These are phyloP conservation scores for Babesia microti DNA, from an alignment of 169 alveolate species.

Conservation along the genomic window DNA sequence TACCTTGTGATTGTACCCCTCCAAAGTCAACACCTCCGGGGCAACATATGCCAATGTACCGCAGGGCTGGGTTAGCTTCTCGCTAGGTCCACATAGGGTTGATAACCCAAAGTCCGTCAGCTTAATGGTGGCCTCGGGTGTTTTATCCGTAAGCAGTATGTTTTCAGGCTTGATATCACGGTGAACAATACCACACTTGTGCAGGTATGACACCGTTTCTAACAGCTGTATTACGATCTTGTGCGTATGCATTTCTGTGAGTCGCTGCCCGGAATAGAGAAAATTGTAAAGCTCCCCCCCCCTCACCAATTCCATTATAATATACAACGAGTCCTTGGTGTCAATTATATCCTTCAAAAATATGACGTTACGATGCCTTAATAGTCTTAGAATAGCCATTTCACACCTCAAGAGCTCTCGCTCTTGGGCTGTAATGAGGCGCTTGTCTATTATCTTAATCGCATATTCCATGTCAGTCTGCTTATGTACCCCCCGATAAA, in stretches of 20 bases:
- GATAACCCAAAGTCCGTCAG: constrained; percentile 90
- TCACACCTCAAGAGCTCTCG: constrained; percentile 72
- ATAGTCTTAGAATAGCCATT: constrained; percentile 67
- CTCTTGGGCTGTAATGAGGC: constrained; percentile 60
- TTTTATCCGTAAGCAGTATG: constrained; percentile 78
- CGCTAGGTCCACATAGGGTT: constrained; percentile 75
- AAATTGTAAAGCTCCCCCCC: constrained; percentile 79
- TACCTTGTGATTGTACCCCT: constrained; percentile 76
- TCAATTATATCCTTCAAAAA: constrained; percentile 72
- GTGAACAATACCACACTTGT: constrained; percentile 86
- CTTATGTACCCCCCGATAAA: constrained; percentile 63
- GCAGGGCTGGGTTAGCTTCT: constrained; percentile 75
- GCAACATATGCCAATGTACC: constrained; percentile 85
- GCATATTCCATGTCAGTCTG: constrained; percentile 67
- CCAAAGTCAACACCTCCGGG: constrained; percentile 78
- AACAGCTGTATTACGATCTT: constrained; percentile 78
- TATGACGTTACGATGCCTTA: constrained; percentile 75
- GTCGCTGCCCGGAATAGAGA: constrained; percentile 42
- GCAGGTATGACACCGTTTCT: constrained; percentile 85
- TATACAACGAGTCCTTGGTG: constrained; percentile 66
- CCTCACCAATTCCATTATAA: constrained; percentile 75
- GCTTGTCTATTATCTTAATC: constrained; percentile 72
- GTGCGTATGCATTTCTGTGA: constrained; percentile 66
- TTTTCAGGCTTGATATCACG: constrained; percentile 95
- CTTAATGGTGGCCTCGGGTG: constrained; percentile 80